phyloP scores from a whole-genome alignment of 139 green algal species.

The Tetradesmus lagerheimii region DNA sequence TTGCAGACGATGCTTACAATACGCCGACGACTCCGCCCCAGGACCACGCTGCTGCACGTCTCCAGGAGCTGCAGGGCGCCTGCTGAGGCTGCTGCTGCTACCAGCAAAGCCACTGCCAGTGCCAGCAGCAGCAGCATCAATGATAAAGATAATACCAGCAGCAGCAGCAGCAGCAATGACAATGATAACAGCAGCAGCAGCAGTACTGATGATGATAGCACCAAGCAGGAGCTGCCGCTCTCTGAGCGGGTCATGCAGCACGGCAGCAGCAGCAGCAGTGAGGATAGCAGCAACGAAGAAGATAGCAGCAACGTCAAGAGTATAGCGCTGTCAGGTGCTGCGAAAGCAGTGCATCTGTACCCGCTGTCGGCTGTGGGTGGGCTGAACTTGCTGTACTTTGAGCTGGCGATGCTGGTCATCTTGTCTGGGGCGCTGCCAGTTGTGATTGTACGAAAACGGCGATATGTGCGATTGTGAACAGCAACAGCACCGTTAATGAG shows the following conservation, averaged over 20 bases:
- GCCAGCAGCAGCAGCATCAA: neutral
- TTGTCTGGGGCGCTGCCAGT: slow-evolving; percentile 14
- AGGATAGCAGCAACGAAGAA: neutral
- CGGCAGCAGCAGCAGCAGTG: slow-evolving; percentile 32
- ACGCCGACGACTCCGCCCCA: neutral
- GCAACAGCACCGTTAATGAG: too few species aligned
- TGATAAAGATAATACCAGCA: neutral
- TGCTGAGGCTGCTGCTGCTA: neutral
- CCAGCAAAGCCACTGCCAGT: neutral
- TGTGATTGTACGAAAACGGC: slow-evolving; percentile 9
- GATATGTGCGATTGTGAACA: slow-evolving; percentile 9
- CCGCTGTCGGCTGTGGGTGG: neutral
- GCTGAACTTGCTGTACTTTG: slow-evolving; percentile 40
- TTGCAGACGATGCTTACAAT: neutral
- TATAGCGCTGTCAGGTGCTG: neutral
- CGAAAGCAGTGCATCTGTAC: neutral
- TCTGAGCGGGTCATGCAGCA: neutral
- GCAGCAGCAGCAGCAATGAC: neutral
- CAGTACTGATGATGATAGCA: neutral
- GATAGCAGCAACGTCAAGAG: neutral
- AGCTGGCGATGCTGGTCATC: slow-evolving; percentile 29
- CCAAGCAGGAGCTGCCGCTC: neutral
- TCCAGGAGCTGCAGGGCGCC: neutral
- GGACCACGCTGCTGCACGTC: neutral
- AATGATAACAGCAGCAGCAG: neutral